phyloP scores from a whole-genome alignment of 2,329 filamentous ascomycete genomes.

The Aspergillus costaricaensis region DNA sequence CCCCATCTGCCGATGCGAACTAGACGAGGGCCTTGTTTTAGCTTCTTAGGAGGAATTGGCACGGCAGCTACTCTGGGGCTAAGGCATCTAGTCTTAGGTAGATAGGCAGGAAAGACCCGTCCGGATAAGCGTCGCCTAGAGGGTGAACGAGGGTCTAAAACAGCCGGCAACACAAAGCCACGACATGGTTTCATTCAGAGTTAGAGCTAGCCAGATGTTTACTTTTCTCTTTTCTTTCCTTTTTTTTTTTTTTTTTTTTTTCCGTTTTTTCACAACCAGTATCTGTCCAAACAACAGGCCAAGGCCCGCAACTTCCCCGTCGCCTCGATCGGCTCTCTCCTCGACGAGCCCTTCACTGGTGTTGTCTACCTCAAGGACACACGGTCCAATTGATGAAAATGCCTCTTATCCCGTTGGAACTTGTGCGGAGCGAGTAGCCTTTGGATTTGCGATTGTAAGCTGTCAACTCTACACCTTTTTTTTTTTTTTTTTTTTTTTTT shows the following conservation, averaged over 20 bases:
- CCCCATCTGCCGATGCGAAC: constrained; percentile 16
- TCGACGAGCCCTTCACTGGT: no score
- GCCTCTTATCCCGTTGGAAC: no score
- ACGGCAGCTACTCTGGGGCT: not conserved
- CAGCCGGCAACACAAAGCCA: not conserved
- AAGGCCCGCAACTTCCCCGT: no score
- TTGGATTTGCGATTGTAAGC: no score
- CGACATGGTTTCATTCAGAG: not conserved
- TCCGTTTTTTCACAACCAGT: not conserved
- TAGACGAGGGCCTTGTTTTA: constrained; percentile 15
- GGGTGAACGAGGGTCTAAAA: not conserved
- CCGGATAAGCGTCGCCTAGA: not conserved
- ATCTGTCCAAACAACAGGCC: no score
- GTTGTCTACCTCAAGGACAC: no score
- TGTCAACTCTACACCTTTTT: no score
- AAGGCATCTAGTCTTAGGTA: not conserved
- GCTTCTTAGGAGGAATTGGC: constrained; percentile 5
- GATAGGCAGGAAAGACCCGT: constrained; percentile 5
- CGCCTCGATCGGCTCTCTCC: no score
- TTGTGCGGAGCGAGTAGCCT: no score
- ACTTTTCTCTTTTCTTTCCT: not conserved
- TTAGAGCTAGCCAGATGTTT: not conserved
- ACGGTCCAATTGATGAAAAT: no score
- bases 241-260: not conserved
- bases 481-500: not conserved